Conservation (phyloP, 75 land plant species). For the Adiantum capillusveneris region DNA sequence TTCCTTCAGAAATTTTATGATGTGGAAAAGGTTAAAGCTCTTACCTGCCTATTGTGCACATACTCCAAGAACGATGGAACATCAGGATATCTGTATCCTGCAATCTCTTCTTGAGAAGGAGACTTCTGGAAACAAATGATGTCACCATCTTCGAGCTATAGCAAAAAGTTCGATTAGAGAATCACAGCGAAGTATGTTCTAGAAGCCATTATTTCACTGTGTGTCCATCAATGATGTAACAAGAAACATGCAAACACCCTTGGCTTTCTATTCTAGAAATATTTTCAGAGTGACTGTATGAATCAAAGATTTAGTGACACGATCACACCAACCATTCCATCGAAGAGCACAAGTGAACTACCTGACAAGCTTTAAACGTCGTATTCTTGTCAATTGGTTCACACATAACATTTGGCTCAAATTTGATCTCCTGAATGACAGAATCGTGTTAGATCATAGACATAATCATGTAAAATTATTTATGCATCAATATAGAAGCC, state of each 20-base stretch:
- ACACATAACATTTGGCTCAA: conserved; percentile 50
- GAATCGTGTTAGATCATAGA: neutral
- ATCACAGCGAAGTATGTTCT: no score
- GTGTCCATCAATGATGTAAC: neutral
- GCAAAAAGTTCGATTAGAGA: no score
- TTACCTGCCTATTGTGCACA: conserved; percentile 39
- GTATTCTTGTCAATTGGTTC: conserved; percentile 40
- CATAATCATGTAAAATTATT: no score
- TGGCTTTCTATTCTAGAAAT: no score
- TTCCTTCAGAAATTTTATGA: no score
- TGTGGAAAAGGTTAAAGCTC: no score
- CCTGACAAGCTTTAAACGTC: conserved; percentile 41
- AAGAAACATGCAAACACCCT: neutral
- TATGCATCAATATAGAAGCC: no score
- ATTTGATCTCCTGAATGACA: conserved; percentile 39
- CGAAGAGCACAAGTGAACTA: no score
- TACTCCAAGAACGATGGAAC: conserved; percentile 42
- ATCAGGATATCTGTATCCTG: conserved; percentile 31
- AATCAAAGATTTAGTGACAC: no score
- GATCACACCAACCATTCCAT: no score
- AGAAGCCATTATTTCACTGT: no score
- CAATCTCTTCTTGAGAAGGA: conserved; percentile 24
- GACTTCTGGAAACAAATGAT: conserved; percentile 38
- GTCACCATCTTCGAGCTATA: conserved; percentile 45
- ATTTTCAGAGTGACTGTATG: no score